These are phyloP conservation scores for Nectriaceae sp. DNA, from an alignment of 2,329 filamentous ascomycete species.

Conservation along the genomic window DNA sequence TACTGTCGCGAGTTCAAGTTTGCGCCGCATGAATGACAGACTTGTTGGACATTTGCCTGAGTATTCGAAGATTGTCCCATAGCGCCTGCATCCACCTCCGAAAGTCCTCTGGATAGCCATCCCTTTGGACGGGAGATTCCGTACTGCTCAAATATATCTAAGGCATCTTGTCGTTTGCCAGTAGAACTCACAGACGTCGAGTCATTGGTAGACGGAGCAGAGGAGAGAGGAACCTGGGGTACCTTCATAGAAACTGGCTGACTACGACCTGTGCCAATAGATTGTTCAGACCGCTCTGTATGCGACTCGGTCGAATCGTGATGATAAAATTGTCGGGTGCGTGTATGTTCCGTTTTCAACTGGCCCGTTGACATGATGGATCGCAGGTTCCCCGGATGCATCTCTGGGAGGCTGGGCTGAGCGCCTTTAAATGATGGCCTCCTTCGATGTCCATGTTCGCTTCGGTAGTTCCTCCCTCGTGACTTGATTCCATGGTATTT, in stretches of 20 bases:
- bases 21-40: constrained; percentile 54
- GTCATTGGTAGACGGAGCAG: constrained; percentile 14
- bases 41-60: constrained; percentile 31
- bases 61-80: constrained; percentile 16
- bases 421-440: not conserved
- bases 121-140: constrained; percentile 47
- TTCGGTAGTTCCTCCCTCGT: constrained; percentile 11
- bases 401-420: constrained; percentile 4
- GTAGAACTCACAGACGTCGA: constrained; percentile 35
- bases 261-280: constrained; percentile 3
- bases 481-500: constrained; percentile 20
- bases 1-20: constrained; percentile 38
- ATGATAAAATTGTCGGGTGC: not conserved
- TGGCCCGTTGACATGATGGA: constrained; percentile 14
- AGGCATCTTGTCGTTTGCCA: constrained; percentile 43
- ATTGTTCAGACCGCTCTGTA: not conserved
- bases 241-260: constrained; percentile 4
- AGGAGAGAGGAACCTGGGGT: not conserved
- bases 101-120: constrained; percentile 50
- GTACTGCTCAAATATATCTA: constrained; percentile 50
- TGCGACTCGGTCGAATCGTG: not conserved
- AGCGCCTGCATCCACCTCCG: constrained; percentile 36
- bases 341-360: not conserved
- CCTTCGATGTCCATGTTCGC: not conserved
- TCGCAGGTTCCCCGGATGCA: constrained; percentile 2